These are phyloP conservation scores for Paecilomyces sp. DNA, from an alignment of 2,329 filamentous ascomycete species.

Conservation along the genomic window DNA sequence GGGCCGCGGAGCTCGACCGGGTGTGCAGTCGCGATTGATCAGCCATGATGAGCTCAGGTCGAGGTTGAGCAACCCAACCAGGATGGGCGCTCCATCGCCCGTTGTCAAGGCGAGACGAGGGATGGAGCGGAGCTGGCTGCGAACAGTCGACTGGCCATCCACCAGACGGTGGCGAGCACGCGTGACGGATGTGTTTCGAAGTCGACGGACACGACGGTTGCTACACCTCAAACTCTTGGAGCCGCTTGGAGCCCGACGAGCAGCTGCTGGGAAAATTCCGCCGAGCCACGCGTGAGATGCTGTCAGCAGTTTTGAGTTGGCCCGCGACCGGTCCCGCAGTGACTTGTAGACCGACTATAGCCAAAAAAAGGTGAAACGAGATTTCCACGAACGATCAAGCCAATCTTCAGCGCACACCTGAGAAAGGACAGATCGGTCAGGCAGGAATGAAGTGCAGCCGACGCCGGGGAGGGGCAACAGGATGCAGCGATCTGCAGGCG, in stretches of 20 bases:
- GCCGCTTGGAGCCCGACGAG: not conserved
- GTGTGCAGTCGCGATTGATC: conserved; percentile 17
- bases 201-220: not conserved
- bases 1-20: conserved; percentile 16
- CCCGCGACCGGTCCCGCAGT: not conserved
- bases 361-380: not conserved
- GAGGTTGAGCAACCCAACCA: conserved; percentile 10
- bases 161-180: not conserved
- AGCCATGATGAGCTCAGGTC: conserved; percentile 19
- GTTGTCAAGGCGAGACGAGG: conserved; percentile 1
- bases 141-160: not conserved
- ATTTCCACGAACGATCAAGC: not conserved
- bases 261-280: not conserved
- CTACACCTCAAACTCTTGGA: not conserved
- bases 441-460: not conserved
- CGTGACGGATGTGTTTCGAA: conserved; percentile 1
- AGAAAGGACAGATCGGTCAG: not conserved
- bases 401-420: not conserved
- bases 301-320: not conserved
- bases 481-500: not conserved
- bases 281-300: not conserved
- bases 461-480: not conserved
- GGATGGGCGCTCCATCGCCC: conserved; percentile 12
- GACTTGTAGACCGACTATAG: not conserved
- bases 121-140: conserved; percentile 1